A percentile compares a stretch with the other conserved stretches of the same genome.
Evolutionary conservation across 768 basidiomycete genomes (phyloP).

Genomic region (Xerocomellus chrysenteron): DNA sequence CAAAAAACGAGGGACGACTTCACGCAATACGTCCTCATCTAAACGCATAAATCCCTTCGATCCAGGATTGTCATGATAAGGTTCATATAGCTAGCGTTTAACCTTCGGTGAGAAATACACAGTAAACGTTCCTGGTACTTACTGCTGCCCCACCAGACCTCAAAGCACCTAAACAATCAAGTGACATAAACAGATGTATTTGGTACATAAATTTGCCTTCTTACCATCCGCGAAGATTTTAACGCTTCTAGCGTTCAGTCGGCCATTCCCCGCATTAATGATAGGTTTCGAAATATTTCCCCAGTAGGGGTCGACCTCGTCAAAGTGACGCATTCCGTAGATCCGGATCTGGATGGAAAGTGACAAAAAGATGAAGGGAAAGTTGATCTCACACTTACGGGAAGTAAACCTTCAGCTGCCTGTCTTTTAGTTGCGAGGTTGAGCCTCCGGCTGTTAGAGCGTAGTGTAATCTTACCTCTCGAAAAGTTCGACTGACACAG

Average conservation of each 20-base stretch:
- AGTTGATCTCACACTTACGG: conserved; percentile 41
- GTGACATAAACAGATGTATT: not conserved
- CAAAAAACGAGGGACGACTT: conserved; percentile 64
- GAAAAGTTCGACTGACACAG: conserved; percentile 73
- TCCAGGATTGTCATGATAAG: conserved; percentile 75
- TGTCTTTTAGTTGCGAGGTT: conserved; percentile 44
- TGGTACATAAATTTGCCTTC: not conserved
- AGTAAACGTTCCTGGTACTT: conserved; percentile 19
- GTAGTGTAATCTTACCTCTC: conserved; percentile 44
- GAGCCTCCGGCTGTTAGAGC: not conserved
- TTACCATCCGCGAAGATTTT: conserved; percentile 71
- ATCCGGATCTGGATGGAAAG: conserved; percentile 58
- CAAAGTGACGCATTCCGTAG: conserved; percentile 74
- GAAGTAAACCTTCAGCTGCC: conserved; percentile 57
- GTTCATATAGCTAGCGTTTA: conserved; percentile 62
- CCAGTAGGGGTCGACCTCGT: conserved; percentile 69
- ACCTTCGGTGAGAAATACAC: not conserved
- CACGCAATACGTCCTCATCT: conserved; percentile 56
- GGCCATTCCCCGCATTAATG: conserved; percentile 55
- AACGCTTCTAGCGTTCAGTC: conserved; percentile 70
- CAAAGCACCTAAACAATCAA: conserved; percentile 62
- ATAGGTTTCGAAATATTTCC: conserved; percentile 61
- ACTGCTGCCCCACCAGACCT: conserved; percentile 90
- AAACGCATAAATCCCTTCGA: conserved; percentile 79
- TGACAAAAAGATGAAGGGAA: not conserved